phyloP scores from a whole-genome alignment of 257 asterid species.

The Ilex asprella region DNA sequence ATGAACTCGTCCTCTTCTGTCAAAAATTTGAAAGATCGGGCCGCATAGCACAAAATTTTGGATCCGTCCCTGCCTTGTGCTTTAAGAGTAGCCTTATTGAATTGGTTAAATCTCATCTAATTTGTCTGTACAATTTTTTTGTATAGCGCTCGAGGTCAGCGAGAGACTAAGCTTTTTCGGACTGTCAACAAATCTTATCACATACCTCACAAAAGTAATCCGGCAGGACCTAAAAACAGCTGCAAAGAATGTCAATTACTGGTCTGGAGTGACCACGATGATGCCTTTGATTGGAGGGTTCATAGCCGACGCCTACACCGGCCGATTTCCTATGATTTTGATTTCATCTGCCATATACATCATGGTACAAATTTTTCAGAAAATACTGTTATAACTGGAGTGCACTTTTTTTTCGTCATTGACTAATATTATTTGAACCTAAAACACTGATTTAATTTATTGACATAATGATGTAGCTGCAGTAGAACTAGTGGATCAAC shows the following conservation, averaged over 20 bases:
- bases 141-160: background rate
- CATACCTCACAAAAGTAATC: background rate
- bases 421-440: too few relatives aligned
- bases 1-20: too few relatives aligned
- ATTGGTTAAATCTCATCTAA: background rate
- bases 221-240: background rate
- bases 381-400: too few relatives aligned
- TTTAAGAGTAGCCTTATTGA: too few relatives aligned
- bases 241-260: constrained; percentile 1
- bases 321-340: background rate
- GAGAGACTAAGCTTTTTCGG: background rate
- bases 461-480: too few relatives aligned
- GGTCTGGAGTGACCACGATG: background rate
- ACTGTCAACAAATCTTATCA: background rate
- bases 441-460: background rate
- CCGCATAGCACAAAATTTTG: too few relatives aligned
- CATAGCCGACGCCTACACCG: constrained; percentile 1
- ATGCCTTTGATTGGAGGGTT: background rate
- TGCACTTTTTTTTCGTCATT: too few relatives aligned
- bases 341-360: background rate
- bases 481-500: too few relatives aligned
- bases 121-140: background rate
- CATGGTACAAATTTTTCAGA: background rate
- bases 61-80: too few relatives aligned
- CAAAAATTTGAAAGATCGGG: too few relatives aligned